These are phyloP conservation scores for Epichloe baconii DNA, from an alignment of 2,329 filamentous ascomycete species.

Conservation along the genomic window DNA sequence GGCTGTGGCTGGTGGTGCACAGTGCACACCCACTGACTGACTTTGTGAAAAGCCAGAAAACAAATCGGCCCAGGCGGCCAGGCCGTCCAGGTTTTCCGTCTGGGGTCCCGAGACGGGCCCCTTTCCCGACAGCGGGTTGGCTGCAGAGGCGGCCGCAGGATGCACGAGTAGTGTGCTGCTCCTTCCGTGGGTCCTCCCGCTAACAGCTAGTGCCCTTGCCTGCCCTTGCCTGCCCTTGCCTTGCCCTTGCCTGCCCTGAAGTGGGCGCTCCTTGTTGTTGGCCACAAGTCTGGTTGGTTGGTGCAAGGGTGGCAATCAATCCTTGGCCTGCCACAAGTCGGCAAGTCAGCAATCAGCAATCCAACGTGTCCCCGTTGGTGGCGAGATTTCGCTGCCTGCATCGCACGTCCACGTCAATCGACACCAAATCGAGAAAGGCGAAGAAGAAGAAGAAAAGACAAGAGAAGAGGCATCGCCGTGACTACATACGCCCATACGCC, in stretches of 20 bases:
- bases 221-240: not conserved
- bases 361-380: no score
- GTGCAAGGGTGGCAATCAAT: not conserved
- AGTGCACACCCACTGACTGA: no score
- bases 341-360: no score
- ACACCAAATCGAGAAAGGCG: no score
- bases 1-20: no score
- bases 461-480: no score
- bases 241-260: not conserved
- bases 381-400: no score
- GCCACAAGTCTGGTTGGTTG: not conserved
- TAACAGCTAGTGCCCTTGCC: not conserved
- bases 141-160: constrained; percentile 27
- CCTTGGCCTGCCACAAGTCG: no score
- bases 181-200: constrained; percentile 8
- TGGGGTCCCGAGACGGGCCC: constrained; percentile 21
- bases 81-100: constrained; percentile 2
- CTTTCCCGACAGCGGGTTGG: constrained; percentile 21
- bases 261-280: not conserved
- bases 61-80: not conserved
- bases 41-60: not conserved
- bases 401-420: no score
- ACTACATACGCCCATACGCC: no score
- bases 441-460: no score
- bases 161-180: constrained; percentile 20